These are phyloP conservation scores for Hanseniaspora meyeri DNA, from an alignment of 805 yeast genomes.

Conservation along the genomic window DNA sequence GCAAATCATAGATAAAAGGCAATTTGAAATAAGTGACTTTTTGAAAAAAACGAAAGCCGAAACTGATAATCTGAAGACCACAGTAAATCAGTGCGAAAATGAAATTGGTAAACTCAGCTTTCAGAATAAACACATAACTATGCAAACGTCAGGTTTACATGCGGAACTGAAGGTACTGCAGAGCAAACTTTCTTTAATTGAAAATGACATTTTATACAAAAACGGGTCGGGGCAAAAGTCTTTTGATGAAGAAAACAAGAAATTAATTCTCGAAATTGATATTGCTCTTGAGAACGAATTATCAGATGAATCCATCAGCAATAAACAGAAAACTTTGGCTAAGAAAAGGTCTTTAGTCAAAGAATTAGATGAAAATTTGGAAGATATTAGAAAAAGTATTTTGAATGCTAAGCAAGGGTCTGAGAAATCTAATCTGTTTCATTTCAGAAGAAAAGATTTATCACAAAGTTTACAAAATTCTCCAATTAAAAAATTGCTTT, in stretches of 20 bases:
- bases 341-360: background rate
- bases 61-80: background rate
- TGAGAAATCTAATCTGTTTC: constrained; percentile 44
- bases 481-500: background rate
- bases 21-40: constrained; percentile 5
- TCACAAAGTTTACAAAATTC: background rate
- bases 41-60: background rate
- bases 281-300: background rate
- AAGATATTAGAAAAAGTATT: constrained; percentile 40
- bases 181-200: constrained; percentile 29
- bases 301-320: background rate
- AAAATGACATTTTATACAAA: constrained; percentile 28
- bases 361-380: constrained; percentile 35
- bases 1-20: constrained; percentile 45
- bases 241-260: constrained; percentile 29
- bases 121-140: constrained; percentile 38
- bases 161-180: constrained; percentile 31
- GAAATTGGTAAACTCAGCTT: constrained; percentile 31
- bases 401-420: constrained; percentile 43
- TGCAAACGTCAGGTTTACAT: constrained; percentile 20
- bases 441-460: constrained; percentile 25
- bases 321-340: background rate
- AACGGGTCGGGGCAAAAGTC: constrained; percentile 32
- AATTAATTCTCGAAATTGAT: background rate
- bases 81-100: constrained; percentile 26